Conservation (phyloP, 371 early-diverging fungal species). For the Actinomortierella wolfii region DNA sequence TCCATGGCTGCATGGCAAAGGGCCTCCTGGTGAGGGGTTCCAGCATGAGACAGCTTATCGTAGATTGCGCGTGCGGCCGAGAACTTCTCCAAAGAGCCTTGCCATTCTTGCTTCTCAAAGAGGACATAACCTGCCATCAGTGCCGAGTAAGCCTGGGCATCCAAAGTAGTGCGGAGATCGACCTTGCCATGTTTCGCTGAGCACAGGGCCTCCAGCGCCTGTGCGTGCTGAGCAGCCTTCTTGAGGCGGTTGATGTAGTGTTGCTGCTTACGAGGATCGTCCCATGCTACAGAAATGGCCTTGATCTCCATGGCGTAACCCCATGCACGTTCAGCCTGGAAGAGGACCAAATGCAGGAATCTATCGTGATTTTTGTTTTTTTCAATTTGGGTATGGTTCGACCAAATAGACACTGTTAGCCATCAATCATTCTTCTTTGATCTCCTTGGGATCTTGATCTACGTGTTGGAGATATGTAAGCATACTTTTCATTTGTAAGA, state of each 20-base stretch:
- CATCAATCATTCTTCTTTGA: no score
- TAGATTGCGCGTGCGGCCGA: conserved; percentile 70
- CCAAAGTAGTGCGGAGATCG: conserved; percentile 59
- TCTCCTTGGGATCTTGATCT: no score
- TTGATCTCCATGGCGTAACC: conserved; percentile 81
- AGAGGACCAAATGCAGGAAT: conserved; percentile 65
- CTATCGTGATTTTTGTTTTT: conserved; percentile 27
- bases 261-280: conserved; percentile 69
- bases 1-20: conserved; percentile 75
- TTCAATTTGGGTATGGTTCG: no score
- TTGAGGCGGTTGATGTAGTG: conserved; percentile 69
- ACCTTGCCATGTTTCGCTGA: conserved; percentile 53
- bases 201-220: conserved; percentile 57
- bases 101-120: conserved; percentile 76
- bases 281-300: conserved; percentile 55
- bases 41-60: conserved; percentile 60
- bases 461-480: background rate
- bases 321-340: conserved; percentile 82
- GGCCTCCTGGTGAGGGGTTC: conserved; percentile 63
- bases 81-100: conserved; percentile 66
- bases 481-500: conserved; percentile 56
- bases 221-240: conserved; percentile 62
- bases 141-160: conserved; percentile 77
- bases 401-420: no score
- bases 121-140: conserved; percentile 68